Base-by-base conservation (phyloP, 306 rosid species). In the Malus orientalis region DNA sequence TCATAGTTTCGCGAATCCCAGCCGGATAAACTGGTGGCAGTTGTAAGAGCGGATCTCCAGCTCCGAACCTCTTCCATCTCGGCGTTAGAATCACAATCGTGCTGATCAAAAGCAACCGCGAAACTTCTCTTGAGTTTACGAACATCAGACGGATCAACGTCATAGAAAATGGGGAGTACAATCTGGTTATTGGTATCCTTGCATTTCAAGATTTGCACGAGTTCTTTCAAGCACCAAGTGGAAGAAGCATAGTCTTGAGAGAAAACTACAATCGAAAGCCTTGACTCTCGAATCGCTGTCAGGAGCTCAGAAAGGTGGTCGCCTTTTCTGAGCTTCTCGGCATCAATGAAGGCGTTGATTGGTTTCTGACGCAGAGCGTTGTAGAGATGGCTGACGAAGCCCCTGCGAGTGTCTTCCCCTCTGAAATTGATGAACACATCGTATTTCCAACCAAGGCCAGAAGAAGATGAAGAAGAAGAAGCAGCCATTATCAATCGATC, bases 361-460 rank as follows among this genome's bases (percentile, higher is more conserved):
- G 25, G 25, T 25, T 25, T 25, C 25, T 25, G 0, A 25, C 0
- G 0, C 25, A 25, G 25, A 25, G 25, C 25, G 0, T 25, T 25
- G 25, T 25, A 25, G 25, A 25, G 25, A 25, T 25, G 25, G 25
- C 25, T 25, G 25, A 25, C 25, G 25, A 25, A 25, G 25, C 0
- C 0, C 25, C 25, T 25, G 25, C 25, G 25, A 25, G 25, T 25
- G 25, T 25, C 25, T 25, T 45, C 51, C 13, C 51, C 51, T 67
- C 80, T 22, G 4, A 76, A 76, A 51, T 45, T 76, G 29, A 76
- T 33, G 59, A 76, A 76, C 0, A 54, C 80, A 19, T 76, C 80
- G 4, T 53, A 55, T 6, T 53, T 53, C 10, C 58, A 19, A 53
- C 20, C 22, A 53, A 8, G 4, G 10, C 8, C 22, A 53, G n/a